Evolutionary conservation across 208 protist species (phyloP).

Genomic region (Leishmania major): DNA sequence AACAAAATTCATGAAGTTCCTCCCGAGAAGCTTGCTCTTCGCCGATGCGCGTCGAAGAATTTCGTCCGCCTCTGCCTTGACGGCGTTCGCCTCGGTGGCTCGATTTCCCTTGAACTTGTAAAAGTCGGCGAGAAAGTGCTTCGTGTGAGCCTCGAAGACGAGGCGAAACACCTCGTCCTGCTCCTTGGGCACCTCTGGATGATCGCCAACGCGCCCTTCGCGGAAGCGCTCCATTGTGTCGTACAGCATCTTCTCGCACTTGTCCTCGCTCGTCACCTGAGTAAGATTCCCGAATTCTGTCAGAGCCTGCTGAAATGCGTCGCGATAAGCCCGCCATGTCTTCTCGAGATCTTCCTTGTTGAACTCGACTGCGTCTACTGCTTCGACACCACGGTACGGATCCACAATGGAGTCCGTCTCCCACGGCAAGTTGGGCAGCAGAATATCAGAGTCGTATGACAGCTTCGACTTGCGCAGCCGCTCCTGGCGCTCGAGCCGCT

Average conservation of each 20-base stretch:
- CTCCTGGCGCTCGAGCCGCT: constrained; percentile 78
- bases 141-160: constrained; percentile 88
- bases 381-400: constrained; percentile 77
- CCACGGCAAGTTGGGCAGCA: constrained; percentile 86
- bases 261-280: constrained; percentile 78
- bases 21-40: constrained; percentile 85
- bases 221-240: constrained; percentile 82
- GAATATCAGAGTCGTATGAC: constrained; percentile 78
- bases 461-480: constrained; percentile 75
- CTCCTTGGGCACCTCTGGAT: constrained; percentile 72
- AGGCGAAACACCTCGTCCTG: constrained; percentile 77
- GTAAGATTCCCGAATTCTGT: constrained; percentile 88
- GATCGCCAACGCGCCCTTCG: constrained; percentile 71
- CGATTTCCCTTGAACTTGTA: constrained; percentile 87
- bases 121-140: constrained; percentile 88
- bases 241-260: constrained; percentile 79
- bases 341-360: constrained; percentile 82
- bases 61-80: constrained; percentile 82
- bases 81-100: constrained; percentile 65
- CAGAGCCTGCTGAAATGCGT: constrained; percentile 78
- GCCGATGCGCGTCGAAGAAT: constrained; percentile 76
- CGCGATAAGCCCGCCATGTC: constrained; percentile 78
- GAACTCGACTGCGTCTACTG: constrained; percentile 67
- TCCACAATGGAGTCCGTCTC: constrained; percentile 87
- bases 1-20: constrained; percentile 90